These are phyloP conservation scores for Colletotrichum liriopes DNA, from an alignment of 2,329 filamentous ascomycete species.

Conservation along the genomic window DNA sequence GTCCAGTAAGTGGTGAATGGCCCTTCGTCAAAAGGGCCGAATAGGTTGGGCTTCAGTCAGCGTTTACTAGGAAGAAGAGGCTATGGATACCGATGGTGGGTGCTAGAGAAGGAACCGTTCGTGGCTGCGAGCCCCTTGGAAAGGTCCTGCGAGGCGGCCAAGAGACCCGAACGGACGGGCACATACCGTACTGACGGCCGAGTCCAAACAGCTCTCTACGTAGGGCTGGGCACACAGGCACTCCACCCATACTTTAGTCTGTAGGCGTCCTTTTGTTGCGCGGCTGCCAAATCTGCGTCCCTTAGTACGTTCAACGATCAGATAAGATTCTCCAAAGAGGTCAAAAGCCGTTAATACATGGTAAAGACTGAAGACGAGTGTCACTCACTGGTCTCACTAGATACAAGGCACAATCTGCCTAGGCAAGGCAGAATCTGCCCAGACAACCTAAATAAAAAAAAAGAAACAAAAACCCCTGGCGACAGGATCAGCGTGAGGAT, in stretches of 20 bases:
- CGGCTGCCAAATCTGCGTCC: neutral
- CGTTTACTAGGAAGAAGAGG: constrained; percentile 18
- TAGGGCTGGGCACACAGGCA: neutral
- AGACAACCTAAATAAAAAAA: no score
- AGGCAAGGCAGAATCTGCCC: neutral
- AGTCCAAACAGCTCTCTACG: neutral
- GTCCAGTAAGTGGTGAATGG: neutral
- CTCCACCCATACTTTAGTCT: neutral
- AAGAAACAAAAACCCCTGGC: no score
- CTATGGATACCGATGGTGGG: no score
- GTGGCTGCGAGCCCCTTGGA: neutral
- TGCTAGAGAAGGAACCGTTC: neutral
- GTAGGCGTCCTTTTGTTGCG: neutral
- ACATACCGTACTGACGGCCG: neutral
- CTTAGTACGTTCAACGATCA: no score
- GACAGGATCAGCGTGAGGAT: neutral
- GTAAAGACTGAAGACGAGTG: neutral
- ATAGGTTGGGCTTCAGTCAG: constrained; percentile 15
- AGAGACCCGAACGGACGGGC: neutral
- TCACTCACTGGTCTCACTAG: neutral
- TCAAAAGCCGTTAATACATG: no score
- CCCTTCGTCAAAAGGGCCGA: neutral
- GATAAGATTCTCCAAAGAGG: neutral
- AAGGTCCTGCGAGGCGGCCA: neutral
- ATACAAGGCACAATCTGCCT: neutral